Conservation (phyloP, 148 eudicot genomes). For the Vaccinium darrowii region DNA sequence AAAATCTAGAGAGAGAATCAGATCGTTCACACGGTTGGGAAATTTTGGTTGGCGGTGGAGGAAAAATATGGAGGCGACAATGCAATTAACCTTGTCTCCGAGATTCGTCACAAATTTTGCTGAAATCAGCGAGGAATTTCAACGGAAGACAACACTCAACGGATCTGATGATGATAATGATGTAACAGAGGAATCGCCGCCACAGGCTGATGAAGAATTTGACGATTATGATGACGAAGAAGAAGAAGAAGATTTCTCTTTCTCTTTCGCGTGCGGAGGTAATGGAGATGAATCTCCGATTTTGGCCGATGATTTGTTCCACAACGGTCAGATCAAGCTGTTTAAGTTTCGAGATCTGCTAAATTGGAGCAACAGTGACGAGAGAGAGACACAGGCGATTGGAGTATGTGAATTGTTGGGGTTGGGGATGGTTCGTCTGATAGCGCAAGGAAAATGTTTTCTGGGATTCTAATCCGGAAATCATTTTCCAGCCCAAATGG, state of each 20-base stretch:
- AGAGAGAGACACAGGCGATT: conserved; percentile 35
- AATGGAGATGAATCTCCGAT: conserved; percentile 30
- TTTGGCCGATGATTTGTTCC: conserved; percentile 58
- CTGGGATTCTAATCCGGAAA: no score
- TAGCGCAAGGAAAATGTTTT: no score
- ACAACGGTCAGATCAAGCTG: conserved; percentile 66
- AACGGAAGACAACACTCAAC: not conserved
- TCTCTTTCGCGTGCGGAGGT: conserved; percentile 32
- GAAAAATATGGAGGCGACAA: not conserved
- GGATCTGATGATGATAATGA: not conserved
- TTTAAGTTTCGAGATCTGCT: conserved; percentile 62
- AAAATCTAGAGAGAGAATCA: not conserved
- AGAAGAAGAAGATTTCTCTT: conserved; percentile 50
- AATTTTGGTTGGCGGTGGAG: not conserved
- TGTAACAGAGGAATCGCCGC: not conserved
- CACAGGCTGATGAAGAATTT: not conserved
- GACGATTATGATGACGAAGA: not conserved
- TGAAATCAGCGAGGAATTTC: not conserved
- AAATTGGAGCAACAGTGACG: conserved; percentile 70
- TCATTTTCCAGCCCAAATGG: no score
- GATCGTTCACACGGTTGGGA: not conserved
- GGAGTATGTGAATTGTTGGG: no score
- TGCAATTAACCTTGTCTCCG: no score
- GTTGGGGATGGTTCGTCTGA: no score
- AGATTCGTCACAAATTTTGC: not conserved